Base-by-base conservation (phyloP, 1,139 yeast species). In the Kodamaea sp. region DNA sequence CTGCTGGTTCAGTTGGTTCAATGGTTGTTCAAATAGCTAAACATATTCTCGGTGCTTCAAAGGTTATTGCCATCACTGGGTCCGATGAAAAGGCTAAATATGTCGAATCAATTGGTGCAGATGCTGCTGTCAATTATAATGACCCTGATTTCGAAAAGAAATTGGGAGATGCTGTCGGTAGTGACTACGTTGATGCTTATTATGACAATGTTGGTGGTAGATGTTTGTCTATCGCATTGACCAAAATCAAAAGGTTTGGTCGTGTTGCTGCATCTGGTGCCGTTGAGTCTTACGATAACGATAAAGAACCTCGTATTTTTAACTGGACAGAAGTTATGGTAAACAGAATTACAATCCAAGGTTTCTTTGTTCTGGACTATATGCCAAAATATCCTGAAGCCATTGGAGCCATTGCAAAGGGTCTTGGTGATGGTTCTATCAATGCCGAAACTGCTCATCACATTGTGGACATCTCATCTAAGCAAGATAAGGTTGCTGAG, bases 1-100 rank as follows among this genome's bases (percentile, higher is more conserved):
- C 88, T 22, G 75, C 84, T 6, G 83, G 89, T 45, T 86, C 86
- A 24, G 81, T 82, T 28, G 88, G 89, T 24, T 68, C 79, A n/a
- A 60, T 73, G 40, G 79, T 69, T 27, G 75, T 79, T 30, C 87
- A 81, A 57, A 53, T 81, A 24, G 82, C 86, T 35, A 68, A 78
- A 45, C 63, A 74, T 39, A 55, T 77, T 9, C 64, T 74, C 50
- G 75, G 76, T 35, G 81, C 81, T 27, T 60, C 66, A 38, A 74
- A 68, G 47, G 83, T 82, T 27, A 68, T 81, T 54, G 88, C 84
- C 39, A 71, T 81, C 49, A 79, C 86, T 15, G 85, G 88, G 43
- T 74, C 81, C 12, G 65, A 62, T 10, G 82, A 69, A 15, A 82
- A 82, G 57, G 65, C 75, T 45, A 65, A 69, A 46, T 76, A 60